Conservation (phyloP, 768 basidiomycete species). For the Mycena haematopus region DNA sequence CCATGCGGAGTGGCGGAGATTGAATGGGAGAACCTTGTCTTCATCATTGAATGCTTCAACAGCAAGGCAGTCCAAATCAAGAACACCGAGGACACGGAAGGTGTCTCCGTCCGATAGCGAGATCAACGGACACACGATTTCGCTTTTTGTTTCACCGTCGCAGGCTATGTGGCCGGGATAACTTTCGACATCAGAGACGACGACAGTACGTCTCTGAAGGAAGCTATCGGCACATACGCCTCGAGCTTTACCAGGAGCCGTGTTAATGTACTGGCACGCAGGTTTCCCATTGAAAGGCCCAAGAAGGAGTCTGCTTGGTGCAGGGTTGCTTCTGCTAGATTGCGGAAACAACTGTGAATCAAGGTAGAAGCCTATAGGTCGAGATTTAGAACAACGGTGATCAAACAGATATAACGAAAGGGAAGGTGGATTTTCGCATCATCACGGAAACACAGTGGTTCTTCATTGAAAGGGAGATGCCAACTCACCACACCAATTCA, state of each 20-base stretch:
- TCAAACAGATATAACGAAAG: neutral
- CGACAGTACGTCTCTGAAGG: slow-evolving; percentile 55
- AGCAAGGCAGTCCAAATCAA: slow-evolving; percentile 88
- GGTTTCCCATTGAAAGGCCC: slow-evolving; percentile 93
- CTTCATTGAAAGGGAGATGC: slow-evolving; percentile 3
- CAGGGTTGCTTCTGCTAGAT: slow-evolving; percentile 34
- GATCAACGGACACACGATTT: slow-evolving; percentile 85
- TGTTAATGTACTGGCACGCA: slow-evolving; percentile 84
- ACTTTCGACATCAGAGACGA: slow-evolving; percentile 79
- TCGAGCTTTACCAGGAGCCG: slow-evolving; percentile 48
- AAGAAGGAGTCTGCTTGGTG: slow-evolving; percentile 54
- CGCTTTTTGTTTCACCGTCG: slow-evolving; percentile 88
- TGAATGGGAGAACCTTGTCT: slow-evolving; percentile 51
- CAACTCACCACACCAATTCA: slow-evolving; percentile 92
- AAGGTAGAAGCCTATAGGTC: slow-evolving; percentile 85
- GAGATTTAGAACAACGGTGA: slow-evolving; percentile 30
- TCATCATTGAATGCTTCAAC: slow-evolving; percentile 75
- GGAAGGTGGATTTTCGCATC: neutral
- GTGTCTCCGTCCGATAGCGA: slow-evolving; percentile 39
- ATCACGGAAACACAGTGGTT: slow-evolving; percentile 5
- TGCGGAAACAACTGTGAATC: slow-evolving; percentile 65
- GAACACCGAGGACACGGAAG: slow-evolving; percentile 54
- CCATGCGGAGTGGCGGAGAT: slow-evolving; percentile 7
- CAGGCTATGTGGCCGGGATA: slow-evolving; percentile 97
- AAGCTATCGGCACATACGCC: slow-evolving; percentile 91